Evolutionary conservation across 1,139 yeast genomes (phyloP), one percentile per base, ranked within the genome.

Genomic region (Suhomyces yuchorum): DNA sequence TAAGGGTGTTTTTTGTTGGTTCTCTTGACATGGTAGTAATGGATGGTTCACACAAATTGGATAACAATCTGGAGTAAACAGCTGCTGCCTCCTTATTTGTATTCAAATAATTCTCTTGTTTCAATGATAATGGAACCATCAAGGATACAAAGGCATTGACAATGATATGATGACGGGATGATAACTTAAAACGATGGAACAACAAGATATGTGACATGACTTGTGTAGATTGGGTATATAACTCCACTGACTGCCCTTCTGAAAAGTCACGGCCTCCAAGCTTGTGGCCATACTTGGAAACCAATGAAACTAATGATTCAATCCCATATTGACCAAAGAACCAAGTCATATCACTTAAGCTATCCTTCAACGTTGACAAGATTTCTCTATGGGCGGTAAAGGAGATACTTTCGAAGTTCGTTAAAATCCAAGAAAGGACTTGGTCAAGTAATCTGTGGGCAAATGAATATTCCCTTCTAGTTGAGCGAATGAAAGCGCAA

Each of bases 31-130:
- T 34, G 15, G 50, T 51, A 3, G 61, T 53, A 20, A 62, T 60
- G 1, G 68, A 57, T 1, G 96, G 96, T 54, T 89, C 96, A 69
- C 96, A 88, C 38, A 87, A 68, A 58, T 87, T 86, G 28, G 77
- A 70, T 46, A 90, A 60, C 15, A 88, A 66, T 57, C 97, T 78
- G 1, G 85, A 66, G 49, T 71, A 81, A 0, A 82, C 66, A 7
- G 67, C 61, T 0, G 85, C 87, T 9, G 68, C 61, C 1, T 54
- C 61, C 20, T 54, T 55, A 0, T 73, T 66, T 1, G 45, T 37
- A 4, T 62, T 52, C 15, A 66, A 49, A 24, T 12, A 32, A 20
- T 42, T 44, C 5, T 46, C 26, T 3, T 54, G 47, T 40, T 61
- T 62, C 22, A 61, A 61, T 1, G 82, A 67, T 20, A 84, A 59